A percentile compares a stretch with the other conserved stretches of the same genome.
Conservation (phyloP, 1,284 basidiomycete species). For the Gomphus sp. region DNA sequence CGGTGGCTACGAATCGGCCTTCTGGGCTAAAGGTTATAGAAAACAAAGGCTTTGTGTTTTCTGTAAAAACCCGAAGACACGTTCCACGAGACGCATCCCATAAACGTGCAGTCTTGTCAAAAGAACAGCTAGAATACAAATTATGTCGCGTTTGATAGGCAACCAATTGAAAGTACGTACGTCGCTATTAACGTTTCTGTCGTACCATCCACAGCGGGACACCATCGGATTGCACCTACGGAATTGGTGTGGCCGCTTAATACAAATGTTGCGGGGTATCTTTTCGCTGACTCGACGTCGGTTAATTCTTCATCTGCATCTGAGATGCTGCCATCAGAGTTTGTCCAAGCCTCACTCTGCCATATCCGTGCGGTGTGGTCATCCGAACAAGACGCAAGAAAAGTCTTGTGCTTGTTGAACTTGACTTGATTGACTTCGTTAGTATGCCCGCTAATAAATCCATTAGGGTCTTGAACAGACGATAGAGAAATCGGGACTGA, state of each 20-base stretch:
- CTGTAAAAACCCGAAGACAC: conserved; percentile 56
- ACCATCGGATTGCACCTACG: conserved; percentile 69
- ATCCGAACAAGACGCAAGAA: conserved; percentile 72
- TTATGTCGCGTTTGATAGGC: neutral
- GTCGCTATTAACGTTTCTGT: conserved; percentile 56
- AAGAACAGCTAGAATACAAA: conserved; percentile 46
- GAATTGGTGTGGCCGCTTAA: conserved; percentile 57
- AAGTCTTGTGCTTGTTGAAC: conserved; percentile 53
- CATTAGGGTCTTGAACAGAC: neutral
- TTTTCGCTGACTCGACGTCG: conserved; percentile 12
- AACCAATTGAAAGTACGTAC: conserved; percentile 29
- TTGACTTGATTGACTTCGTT: conserved; percentile 75
- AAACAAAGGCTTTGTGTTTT: conserved; percentile 61
- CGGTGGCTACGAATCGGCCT: conserved; percentile 48
- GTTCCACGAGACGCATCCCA: conserved; percentile 72
- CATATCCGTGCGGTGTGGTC: conserved; percentile 72
- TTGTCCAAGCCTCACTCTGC: conserved; percentile 40
- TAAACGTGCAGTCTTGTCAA: conserved; percentile 63
- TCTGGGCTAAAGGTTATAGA: conserved; percentile 60
- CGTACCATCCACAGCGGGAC: conserved; percentile 38
- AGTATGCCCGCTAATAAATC: conserved; percentile 49
- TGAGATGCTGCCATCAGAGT: conserved; percentile 22
- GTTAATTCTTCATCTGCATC: conserved; percentile 29
- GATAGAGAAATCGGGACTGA: conserved; percentile 24
- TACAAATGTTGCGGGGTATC: conserved; percentile 27